Base-by-base conservation (phyloP, 140 eudicot species). In the Eryngium alpinum region DNA sequence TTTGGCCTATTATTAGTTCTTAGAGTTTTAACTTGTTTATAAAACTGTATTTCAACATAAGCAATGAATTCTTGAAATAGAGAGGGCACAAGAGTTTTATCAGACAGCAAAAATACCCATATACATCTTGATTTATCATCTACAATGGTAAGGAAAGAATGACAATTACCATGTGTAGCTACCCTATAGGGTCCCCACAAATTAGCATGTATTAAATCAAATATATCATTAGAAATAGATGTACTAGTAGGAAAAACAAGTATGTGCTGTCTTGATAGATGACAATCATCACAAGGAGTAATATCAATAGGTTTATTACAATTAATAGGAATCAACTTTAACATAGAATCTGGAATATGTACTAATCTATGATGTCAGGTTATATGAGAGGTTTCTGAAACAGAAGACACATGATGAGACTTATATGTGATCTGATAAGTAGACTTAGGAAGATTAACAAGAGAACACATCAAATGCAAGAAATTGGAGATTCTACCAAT, bases 181-280 rank as follows among this genome's bases (percentile, higher is more conserved):
- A 24, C 24, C 0, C n/a, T 50, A 10, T 75, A 82, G 2, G 81
- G 81, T 0, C 85, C 81, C 85, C 84, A 81, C 10, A 81, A 1
- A 46, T 81, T 80, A 0, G 22, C 17, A 74, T 81, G 84, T 0
- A 74, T 2, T 1, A 81, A 19, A 9, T 81, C 74, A 81, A 81
- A 74, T 5, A 15, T 1, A 33, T 22, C 4, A 3, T 9, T 0
- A 43, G 12, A 9, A 21, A 1, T 2, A 19, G 9, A 5, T 56
- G 24, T 22, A 15, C 59, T n/a, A 1, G 19, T 0, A 28, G 73
- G 72, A 32, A 78, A 78, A 3, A 32, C 4, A 1, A 18, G 2
- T 15, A 56, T 62, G 9, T 50, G 25, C 59, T 74, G 69, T 27
- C 7, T 50, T 10, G 80, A 38, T 16, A 29, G 5, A 81, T 34